Conservation (phyloP, 2,329 filamentous ascomycete genomes). For the Colletotrichum cereale region DNA sequence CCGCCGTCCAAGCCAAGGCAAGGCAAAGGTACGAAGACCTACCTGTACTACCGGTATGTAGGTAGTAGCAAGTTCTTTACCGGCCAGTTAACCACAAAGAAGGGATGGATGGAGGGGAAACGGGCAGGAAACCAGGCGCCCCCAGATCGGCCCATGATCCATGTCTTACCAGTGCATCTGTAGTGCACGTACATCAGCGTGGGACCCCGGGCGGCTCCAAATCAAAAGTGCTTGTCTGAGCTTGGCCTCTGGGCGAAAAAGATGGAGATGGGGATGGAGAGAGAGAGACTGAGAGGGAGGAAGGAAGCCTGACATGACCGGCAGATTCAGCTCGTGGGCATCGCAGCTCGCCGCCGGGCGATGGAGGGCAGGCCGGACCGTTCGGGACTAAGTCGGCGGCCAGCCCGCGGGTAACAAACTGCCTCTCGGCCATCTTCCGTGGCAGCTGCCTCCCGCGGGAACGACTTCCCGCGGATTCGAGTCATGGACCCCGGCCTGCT, state of each 20-base stretch:
- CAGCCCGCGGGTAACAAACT: slow-evolving; percentile 27
- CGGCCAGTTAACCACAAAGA: slow-evolving; percentile 15
- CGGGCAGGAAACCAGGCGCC: not conserved
- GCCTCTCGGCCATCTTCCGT: slow-evolving; percentile 38
- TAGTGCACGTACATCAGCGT: not conserved
- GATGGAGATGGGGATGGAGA: not conserved
- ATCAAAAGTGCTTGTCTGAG: slow-evolving; percentile 12
- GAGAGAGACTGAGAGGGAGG: not conserved
- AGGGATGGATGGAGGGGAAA: not conserved
- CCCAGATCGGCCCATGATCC: not conserved
- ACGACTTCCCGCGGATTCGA: slow-evolving; percentile 20
- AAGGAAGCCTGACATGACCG: not conserved
- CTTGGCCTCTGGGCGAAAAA: not conserved
- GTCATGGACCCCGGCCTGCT: slow-evolving; percentile 22
- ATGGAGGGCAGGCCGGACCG: not conserved
- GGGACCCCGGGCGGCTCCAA: not conserved
- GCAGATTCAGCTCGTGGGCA: not conserved
- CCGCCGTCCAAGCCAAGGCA: too few relatives aligned
- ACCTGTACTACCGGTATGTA: too few relatives aligned
- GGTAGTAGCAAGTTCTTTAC: not conserved
- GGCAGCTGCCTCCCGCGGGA: slow-evolving; percentile 22
- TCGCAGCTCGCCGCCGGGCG: slow-evolving; percentile 32
- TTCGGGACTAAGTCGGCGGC: slow-evolving; percentile 28
- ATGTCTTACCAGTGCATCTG: not conserved
- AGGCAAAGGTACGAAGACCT: too few relatives aligned